Evolutionary conservation across 768 basidiomycete genomes (phyloP).

Genomic region (Pleurotus djamor): DNA sequence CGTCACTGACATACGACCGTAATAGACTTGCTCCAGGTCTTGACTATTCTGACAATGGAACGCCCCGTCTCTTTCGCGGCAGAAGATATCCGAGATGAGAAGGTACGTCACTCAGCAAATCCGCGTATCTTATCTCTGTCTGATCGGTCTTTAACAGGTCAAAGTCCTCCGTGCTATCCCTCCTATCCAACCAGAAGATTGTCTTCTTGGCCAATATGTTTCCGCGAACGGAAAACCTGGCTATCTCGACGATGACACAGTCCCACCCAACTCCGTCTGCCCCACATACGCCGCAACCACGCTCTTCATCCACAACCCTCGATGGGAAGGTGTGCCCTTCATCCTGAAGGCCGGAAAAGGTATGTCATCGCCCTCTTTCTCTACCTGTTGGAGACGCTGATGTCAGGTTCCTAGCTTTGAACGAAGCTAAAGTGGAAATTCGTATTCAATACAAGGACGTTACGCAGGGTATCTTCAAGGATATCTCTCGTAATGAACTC

Average conservation of each 20-base stretch:
- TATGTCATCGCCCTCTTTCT: slow-evolving; percentile 18
- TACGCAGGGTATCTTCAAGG: slow-evolving; percentile 93
- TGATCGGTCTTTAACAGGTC: slow-evolving; percentile 51
- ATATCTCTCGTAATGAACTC: slow-evolving; percentile 95
- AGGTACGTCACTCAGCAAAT: slow-evolving; percentile 48
- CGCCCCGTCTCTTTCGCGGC: slow-evolving; percentile 96
- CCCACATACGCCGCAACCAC: slow-evolving; percentile 93
- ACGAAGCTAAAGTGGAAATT: slow-evolving; percentile 98
- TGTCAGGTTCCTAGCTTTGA: slow-evolving; percentile 60
- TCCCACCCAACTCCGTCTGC: slow-evolving; percentile 88
- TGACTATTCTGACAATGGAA: slow-evolving; percentile 97
- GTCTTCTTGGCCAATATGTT: slow-evolving; percentile 94
- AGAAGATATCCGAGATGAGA: slow-evolving; percentile 98
- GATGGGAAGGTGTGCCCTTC: slow-evolving; percentile 99
- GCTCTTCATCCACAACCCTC: slow-evolving; percentile 89
- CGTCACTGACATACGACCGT: slow-evolving; percentile 13
- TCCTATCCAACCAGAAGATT: slow-evolving; percentile 72
- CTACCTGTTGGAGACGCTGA: slow-evolving; percentile 5
- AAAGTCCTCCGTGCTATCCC: slow-evolving; percentile 94
- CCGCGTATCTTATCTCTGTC: background rate
- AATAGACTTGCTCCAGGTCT: slow-evolving; percentile 89
- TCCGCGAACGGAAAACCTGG: slow-evolving; percentile 91
- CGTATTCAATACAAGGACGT: slow-evolving; percentile 99
- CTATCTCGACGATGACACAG: slow-evolving; percentile 96
- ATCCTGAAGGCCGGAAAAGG: slow-evolving; percentile 99